Conservation (phyloP, 1,284 basidiomycete genomes). For the Pyrrhoderma noxium region DNA sequence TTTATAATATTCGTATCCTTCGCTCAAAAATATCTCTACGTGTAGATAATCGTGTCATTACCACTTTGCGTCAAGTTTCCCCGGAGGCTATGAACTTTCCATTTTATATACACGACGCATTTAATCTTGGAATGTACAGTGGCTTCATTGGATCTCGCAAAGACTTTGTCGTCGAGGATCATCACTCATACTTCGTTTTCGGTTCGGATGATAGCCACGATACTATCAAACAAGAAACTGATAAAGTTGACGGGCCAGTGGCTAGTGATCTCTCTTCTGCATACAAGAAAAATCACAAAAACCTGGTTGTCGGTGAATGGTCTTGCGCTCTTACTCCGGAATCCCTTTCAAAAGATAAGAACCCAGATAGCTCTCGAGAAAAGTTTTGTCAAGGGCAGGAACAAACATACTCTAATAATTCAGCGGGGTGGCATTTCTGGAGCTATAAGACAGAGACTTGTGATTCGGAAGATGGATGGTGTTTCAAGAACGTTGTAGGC, state of each 20-base stretch:
- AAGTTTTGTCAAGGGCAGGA: slow-evolving; percentile 60
- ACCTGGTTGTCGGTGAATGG: slow-evolving; percentile 67
- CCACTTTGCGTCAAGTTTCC: slow-evolving; percentile 43
- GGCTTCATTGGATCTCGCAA: slow-evolving; percentile 44
- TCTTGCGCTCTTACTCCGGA: slow-evolving; percentile 60
- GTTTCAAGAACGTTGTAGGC: slow-evolving; percentile 54
- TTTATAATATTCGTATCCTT: slow-evolving; percentile 3
- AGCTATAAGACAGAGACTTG: slow-evolving; percentile 60
- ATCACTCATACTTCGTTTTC: slow-evolving; percentile 73
- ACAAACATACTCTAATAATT: slow-evolving; percentile 49
- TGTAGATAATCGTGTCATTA: slow-evolving; percentile 46
- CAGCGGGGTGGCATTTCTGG: slow-evolving; percentile 73
- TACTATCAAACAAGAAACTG: slow-evolving; percentile 42
- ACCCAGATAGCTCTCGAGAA: slow-evolving; percentile 40
- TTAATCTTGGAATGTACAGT: slow-evolving; percentile 53
- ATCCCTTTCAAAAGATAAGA: slow-evolving; percentile 42
- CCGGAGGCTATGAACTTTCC: slow-evolving; percentile 45
- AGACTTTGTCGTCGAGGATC: slow-evolving; percentile 72
- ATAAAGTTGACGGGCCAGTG: slow-evolving; percentile 39
- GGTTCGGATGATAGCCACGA: slow-evolving; percentile 39
- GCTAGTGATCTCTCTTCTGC: slow-evolving; percentile 34
- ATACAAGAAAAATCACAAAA: slow-evolving; percentile 39
- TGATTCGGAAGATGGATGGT: slow-evolving; percentile 55
- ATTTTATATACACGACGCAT: slow-evolving; percentile 72
- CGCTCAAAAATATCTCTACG: neutral